Evolutionary conservation across 2,329 filamentous ascomycete genomes (phyloP).

Genomic region (Colletotrichum orbiculare): DNA sequence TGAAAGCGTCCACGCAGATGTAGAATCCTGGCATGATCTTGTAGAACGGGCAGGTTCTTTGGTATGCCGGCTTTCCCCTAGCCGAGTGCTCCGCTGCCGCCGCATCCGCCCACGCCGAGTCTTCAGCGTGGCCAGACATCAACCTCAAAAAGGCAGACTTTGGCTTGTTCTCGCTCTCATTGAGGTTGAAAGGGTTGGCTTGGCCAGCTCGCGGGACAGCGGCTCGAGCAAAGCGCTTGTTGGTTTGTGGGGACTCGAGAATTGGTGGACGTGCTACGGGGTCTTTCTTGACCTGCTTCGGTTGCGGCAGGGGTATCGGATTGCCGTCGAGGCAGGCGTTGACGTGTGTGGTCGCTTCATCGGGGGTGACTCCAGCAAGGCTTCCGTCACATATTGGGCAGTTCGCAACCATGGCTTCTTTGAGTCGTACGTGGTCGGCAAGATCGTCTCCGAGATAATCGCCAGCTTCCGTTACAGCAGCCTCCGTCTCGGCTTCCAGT

Average conservation of each 20-base stretch:
- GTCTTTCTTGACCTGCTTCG: slow-evolving; percentile 30
- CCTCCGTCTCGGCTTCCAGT: slow-evolving; percentile 68
- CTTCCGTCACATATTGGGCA: slow-evolving; percentile 84
- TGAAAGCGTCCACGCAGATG: slow-evolving; percentile 95
- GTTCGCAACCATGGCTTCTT: slow-evolving; percentile 49
- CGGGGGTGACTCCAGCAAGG: slow-evolving; percentile 68
- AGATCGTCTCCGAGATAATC: slow-evolving; percentile 49
- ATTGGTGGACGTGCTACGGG: slow-evolving; percentile 34
- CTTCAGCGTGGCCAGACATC: slow-evolving; percentile 93
- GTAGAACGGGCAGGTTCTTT: slow-evolving; percentile 96
- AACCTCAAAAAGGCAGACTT: slow-evolving; percentile 89
- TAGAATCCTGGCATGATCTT: slow-evolving; percentile 95
- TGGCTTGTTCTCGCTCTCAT: slow-evolving; percentile 47
- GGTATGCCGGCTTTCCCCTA: slow-evolving; percentile 85
- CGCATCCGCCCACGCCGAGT: slow-evolving; percentile 88
- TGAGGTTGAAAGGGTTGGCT: slow-evolving; percentile 77
- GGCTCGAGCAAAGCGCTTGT: slow-evolving; percentile 74
- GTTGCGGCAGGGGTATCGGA: slow-evolving; percentile 65
- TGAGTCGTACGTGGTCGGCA: slow-evolving; percentile 43
- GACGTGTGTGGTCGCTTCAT: slow-evolving; percentile 85
- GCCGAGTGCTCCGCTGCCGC: slow-evolving; percentile 82
- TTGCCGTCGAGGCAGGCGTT: slow-evolving; percentile 93
- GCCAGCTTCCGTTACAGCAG: slow-evolving; percentile 49
- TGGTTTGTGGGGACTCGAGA: slow-evolving; percentile 52
- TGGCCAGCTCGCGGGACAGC: slow-evolving; percentile 82